Percentiles rank a stretch among this genome's conserved stretches.
These are phyloP conservation scores for Malus fusca DNA, from an alignment of 306 rosid species.

Conservation along the genomic window DNA sequence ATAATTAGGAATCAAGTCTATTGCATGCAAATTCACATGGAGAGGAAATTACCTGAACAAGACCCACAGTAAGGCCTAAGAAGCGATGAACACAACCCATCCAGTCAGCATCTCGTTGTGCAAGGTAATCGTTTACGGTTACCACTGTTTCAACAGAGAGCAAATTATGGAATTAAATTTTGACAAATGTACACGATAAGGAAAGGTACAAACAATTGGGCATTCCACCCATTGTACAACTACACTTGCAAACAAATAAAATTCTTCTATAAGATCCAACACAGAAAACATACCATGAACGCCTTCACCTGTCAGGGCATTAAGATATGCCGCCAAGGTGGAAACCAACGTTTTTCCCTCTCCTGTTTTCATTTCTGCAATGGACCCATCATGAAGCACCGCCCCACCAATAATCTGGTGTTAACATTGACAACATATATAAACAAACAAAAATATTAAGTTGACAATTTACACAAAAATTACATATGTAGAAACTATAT, in stretches of 20 bases:
- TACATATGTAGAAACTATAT: background rate
- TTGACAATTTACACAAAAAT: background rate
- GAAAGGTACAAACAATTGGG: background rate
- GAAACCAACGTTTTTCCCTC: slow-evolving; percentile 97
- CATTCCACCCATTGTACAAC: background rate
- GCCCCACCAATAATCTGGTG: slow-evolving; percentile 92
- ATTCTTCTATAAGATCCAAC: background rate
- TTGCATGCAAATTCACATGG: slow-evolving; percentile 6
- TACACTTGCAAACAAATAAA: background rate
- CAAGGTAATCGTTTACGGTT: slow-evolving; percentile 92
- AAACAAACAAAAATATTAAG: background rate
- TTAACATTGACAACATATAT: slow-evolving; percentile 12
- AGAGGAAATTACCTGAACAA: slow-evolving; percentile 62
- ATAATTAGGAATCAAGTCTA: slow-evolving; percentile 2
- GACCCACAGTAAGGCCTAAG: slow-evolving; percentile 94
- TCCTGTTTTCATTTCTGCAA: slow-evolving; percentile 98
- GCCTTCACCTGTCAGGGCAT: slow-evolving; percentile 88
- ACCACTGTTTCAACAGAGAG: slow-evolving; percentile 49
- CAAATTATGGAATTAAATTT: background rate
- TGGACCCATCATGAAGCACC: slow-evolving; percentile 94
- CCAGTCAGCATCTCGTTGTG: slow-evolving; percentile 99
- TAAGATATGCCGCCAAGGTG: slow-evolving; percentile 87
- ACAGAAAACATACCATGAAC: slow-evolving; percentile 64
- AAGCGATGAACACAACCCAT: slow-evolving; percentile 97
- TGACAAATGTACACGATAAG: background rate